Evolutionary conservation across 1,139 yeast species (phyloP).

Genomic region (Spathaspora sp.): DNA sequence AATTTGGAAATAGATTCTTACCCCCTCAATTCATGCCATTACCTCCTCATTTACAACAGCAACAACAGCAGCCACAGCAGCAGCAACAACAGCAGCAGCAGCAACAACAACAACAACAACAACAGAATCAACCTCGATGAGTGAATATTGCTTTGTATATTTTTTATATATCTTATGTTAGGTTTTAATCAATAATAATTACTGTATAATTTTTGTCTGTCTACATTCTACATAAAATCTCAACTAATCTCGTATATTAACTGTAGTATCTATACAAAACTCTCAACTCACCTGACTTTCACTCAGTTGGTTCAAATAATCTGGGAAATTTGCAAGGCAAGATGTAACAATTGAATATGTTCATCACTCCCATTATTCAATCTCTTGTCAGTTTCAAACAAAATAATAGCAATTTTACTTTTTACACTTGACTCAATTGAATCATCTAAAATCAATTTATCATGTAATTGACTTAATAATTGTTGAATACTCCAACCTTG

Average conservation of each 20-base stretch:
- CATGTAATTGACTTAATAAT: constrained; percentile 78
- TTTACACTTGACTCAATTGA: constrained; percentile 55
- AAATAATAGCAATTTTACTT: constrained; percentile 57
- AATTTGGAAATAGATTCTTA: constrained; percentile 19
- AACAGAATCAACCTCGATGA: constrained; percentile 8
- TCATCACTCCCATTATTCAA: constrained; percentile 90
- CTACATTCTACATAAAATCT: too few species aligned
- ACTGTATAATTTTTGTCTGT: neutral
- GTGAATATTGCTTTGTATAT: neutral
- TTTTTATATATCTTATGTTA: neutral
- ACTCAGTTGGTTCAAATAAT: constrained; percentile 34
- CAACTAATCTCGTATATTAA: too few species aligned
- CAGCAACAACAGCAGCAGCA: constrained; percentile 17
- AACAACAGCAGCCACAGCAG: constrained; percentile 17
- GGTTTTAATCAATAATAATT: too few species aligned
- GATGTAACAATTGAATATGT: constrained; percentile 75
- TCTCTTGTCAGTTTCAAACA: constrained; percentile 75
- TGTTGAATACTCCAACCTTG: constrained; percentile 91
- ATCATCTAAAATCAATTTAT: constrained; percentile 61
- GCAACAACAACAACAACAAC: constrained; percentile 10
- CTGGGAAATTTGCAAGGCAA: constrained; percentile 58
- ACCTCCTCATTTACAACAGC: constrained; percentile 18
- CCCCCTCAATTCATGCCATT: constrained; percentile 24
- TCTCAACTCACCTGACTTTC: too few species aligned
- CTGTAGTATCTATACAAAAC: neutral